Base-by-base conservation (phyloP, 106 monocot species). In the Allium cepa region DNA sequence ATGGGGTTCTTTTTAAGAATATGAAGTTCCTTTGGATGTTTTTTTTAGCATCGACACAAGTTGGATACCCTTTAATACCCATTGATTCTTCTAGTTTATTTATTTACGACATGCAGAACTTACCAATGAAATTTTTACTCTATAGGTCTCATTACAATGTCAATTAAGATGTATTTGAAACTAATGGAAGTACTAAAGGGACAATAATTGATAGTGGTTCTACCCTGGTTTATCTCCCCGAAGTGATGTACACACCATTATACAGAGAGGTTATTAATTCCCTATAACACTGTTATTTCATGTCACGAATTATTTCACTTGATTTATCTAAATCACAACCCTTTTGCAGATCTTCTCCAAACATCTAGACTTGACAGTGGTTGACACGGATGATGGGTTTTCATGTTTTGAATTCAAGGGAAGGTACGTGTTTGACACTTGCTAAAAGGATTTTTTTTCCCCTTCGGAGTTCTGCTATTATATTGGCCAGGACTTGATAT, bases 151-250 rank as follows among this genome's bases (percentile, higher is more conserved):
- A 99, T 76, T 99, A 99, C 75, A 92, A 99, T 87, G 82, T 99
- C 28, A 89, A 83, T 77, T 22, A 77, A 56, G 80, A 79, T 70
- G 10, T 83, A 27, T 99, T 92, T 73, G 81, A 80, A 51, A 68
- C 53, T 55, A 3, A 78, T 48, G 71, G 84, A 47, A 79, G 77
- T 14, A 81, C 49, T 46, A 83, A 72, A 65, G 96, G 92, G 51
- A 92, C 97, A 17, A 85, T 99, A 46, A 87, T 99, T 71, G 97
- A 99, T 61, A 92, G 97, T 64, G 97, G 97, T 64, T 90, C 97
- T 61, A 99, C 97, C 46, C 75, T 99, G 71, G 73, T 92, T 64
- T 99, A 92, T 80, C 79, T 99, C 55, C 97, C 97, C 26, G 89
- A 90, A 17, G 57, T 50, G 48, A 87, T 85, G 59, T 84, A 80